Percentiles rank a stretch among this genome's conserved stretches.
phyloP scores from a whole-genome alignment of 345 rosid genomes.

The Populus euphratica region DNA sequence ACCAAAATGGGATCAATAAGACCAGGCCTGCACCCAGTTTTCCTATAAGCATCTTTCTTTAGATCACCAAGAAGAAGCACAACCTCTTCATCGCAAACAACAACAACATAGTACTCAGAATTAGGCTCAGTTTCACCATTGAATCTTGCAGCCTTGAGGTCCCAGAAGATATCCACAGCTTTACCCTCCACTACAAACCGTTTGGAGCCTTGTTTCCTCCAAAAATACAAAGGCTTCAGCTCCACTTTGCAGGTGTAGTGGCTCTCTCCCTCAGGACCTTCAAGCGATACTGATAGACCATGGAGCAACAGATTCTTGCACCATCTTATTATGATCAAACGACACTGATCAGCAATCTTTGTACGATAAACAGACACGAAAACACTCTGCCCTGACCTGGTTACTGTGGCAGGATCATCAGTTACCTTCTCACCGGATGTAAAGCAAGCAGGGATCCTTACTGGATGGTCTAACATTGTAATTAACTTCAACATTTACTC shows the following conservation, averaged over 20 bases:
- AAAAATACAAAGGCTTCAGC: conserved; percentile 72
- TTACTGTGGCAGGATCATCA: conserved; percentile 47
- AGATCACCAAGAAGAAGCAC: conserved; percentile 74
- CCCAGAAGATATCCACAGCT: conserved; percentile 60
- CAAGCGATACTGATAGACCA: conserved; percentile 53
- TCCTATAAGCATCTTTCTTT: conserved; percentile 67
- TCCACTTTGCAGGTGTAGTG: conserved; percentile 60
- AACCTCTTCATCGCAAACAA: conserved; percentile 73
- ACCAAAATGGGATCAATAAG: conserved; percentile 60
- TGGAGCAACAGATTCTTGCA: conserved; percentile 60
- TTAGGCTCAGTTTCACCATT: conserved; percentile 63
- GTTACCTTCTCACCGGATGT: conserved; percentile 44
- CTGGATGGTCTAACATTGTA: conserved; percentile 45
- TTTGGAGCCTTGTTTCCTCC: conserved; percentile 74
- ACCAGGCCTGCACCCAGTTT: conserved; percentile 64
- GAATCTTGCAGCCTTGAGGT: conserved; percentile 60
- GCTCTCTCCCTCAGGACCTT: conserved; percentile 41
- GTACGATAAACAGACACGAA: conserved; percentile 58
- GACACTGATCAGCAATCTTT: conserved; percentile 54
- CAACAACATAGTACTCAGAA: conserved; percentile 72
- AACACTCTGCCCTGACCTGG: conserved; percentile 65
- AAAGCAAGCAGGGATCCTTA: conserved; percentile 64
- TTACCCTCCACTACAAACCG: conserved; percentile 46
- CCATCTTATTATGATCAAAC: conserved; percentile 60
- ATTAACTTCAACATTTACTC: not conserved